phyloP scores from a whole-genome alignment of 306 rosid genomes.

The Gleditsia sinensis region DNA sequence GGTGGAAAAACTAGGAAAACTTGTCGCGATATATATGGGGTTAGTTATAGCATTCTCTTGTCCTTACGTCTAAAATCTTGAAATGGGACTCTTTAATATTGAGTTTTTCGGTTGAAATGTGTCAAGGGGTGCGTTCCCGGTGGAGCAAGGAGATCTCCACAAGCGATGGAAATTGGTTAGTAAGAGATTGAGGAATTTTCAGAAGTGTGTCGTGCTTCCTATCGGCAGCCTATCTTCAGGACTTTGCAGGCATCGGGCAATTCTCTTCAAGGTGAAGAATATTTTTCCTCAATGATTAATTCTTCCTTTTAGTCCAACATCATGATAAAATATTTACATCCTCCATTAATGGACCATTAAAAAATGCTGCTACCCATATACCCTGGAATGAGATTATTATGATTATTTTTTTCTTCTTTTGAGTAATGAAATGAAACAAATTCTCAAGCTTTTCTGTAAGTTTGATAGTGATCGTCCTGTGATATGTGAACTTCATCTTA shows the following conservation, averaged over 20 bases:
- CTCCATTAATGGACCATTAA: neutral
- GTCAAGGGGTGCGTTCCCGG: slow-evolving; percentile 77
- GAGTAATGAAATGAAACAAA: neutral
- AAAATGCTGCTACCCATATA: neutral
- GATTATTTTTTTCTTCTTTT: neutral
- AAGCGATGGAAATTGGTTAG: slow-evolving; percentile 84
- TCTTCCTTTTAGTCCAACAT: neutral
- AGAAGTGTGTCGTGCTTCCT: slow-evolving; percentile 86
- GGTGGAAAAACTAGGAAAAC: slow-evolving; percentile 91
- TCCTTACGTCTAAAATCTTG: neutral
- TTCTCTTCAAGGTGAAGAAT: slow-evolving; percentile 88
- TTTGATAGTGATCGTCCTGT: neutral
- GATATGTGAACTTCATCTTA: neutral
- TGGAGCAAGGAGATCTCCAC: slow-evolving; percentile 87
- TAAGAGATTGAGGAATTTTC: slow-evolving; percentile 73
- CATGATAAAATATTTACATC: neutral
- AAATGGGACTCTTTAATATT: neutral
- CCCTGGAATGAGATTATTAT: neutral
- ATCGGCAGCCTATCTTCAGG: slow-evolving; percentile 87
- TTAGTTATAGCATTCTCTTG: slow-evolving; percentile 31
- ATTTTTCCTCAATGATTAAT: neutral
- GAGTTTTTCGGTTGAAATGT: neutral
- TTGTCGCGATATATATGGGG: slow-evolving; percentile 95
- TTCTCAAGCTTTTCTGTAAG: neutral
- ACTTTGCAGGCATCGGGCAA: slow-evolving; percentile 96